Evolutionary conservation across 2,329 filamentous ascomycete species (phyloP).

Genomic region (Fonsecaea multimorphosa): DNA sequence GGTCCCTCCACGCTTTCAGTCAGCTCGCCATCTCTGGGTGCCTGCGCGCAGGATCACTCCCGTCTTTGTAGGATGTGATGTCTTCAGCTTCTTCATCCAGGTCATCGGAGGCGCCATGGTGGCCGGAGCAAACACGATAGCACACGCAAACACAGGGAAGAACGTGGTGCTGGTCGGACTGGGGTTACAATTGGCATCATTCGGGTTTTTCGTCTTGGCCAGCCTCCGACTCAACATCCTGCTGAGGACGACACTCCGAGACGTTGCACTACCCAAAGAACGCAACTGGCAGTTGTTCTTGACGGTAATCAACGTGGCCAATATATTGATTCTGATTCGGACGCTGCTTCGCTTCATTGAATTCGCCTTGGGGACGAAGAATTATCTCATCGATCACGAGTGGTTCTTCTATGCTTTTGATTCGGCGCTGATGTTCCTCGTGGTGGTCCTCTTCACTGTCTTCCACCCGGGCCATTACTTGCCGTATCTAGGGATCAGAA

Average conservation of each 20-base stretch:
- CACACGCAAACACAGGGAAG: conserved; percentile 43
- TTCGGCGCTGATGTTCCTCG: conserved; percentile 31
- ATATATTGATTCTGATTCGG: conserved; percentile 30
- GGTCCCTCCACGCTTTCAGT: conserved; percentile 41
- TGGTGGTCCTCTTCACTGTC: conserved; percentile 27
- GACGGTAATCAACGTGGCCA: conserved; percentile 32
- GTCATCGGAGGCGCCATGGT: conserved; percentile 49
- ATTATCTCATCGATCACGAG: conserved; percentile 33
- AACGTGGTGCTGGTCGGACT: conserved; percentile 53
- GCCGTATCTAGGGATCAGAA: conserved; percentile 31
- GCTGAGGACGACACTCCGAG: conserved; percentile 21
- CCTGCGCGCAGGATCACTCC: conserved; percentile 48
- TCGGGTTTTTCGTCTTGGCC: conserved; percentile 57
- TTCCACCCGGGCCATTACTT: conserved; percentile 33
- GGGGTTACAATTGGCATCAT: conserved; percentile 60
- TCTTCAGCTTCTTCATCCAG: conserved; percentile 55
- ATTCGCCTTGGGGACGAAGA: conserved; percentile 26
- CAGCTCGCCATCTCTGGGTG: conserved; percentile 47
- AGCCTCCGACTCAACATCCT: conserved; percentile 41
- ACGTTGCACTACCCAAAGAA: conserved; percentile 25
- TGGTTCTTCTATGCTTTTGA: conserved; percentile 36
- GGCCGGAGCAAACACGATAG: conserved; percentile 39
- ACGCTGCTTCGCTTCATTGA: conserved; percentile 31
- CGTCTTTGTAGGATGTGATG: conserved; percentile 52
- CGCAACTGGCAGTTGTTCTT: conserved; percentile 33